Evolutionary conservation across 805 yeast genomes (phyloP).

Genomic region (Saturnispora galanensis): DNA sequence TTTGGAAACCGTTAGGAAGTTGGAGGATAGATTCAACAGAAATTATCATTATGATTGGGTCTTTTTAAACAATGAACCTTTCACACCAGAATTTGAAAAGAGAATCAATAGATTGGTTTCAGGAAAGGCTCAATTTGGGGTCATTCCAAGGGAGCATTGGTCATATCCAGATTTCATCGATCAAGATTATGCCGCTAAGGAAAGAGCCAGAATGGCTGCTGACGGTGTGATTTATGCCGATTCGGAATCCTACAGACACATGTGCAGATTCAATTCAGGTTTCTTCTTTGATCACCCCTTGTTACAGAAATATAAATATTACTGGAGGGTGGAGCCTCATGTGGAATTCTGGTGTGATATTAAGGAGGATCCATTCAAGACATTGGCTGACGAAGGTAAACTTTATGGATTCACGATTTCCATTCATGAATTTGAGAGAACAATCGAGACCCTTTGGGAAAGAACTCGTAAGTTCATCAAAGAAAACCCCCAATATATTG

Average conservation of each 20-base stretch:
- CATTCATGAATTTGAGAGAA: conserved; percentile 49
- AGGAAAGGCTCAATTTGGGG: conserved; percentile 64
- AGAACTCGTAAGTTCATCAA: conserved; percentile 38
- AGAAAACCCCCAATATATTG: conserved; percentile 32
- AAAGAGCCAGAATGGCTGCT: conserved; percentile 46
- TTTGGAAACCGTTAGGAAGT: conserved; percentile 50
- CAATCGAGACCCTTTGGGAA: conserved; percentile 53
- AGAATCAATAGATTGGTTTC: conserved; percentile 44
- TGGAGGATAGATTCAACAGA: conserved; percentile 74
- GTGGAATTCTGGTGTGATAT: conserved; percentile 52
- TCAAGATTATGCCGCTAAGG: conserved; percentile 52
- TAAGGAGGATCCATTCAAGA: conserved; percentile 50
- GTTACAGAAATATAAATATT: conserved; percentile 51
- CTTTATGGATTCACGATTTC: conserved; percentile 61
- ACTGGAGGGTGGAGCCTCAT: conserved; percentile 74
- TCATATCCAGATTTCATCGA: conserved; percentile 77
- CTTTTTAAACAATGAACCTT: conserved; percentile 73
- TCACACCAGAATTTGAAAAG: conserved; percentile 58
- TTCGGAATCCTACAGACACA: conserved; percentile 34
- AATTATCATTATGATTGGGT: conserved; percentile 85
- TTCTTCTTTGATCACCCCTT: conserved; percentile 52
- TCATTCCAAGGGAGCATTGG: conserved; percentile 76
- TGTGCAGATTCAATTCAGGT: conserved; percentile 39
- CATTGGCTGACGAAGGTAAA: conserved; percentile 45
- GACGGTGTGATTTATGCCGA: conserved; percentile 32